Base-by-base conservation (phyloP, 179 eudicot genomes). In the Kewa caespitosa region DNA sequence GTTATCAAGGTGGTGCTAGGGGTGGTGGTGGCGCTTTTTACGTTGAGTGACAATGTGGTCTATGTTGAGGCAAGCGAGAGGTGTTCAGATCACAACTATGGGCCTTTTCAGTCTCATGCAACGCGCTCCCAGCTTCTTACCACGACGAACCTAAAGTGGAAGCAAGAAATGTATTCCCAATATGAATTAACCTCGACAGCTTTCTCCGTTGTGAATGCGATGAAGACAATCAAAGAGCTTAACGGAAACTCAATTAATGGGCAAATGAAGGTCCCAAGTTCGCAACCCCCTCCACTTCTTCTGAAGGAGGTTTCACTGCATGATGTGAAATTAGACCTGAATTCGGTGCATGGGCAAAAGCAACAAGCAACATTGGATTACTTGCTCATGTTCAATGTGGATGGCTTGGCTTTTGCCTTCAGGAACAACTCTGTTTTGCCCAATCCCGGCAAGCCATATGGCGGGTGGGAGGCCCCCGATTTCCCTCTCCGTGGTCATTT, bases 401-500 rank as follows among this genome's bases (percentile, higher is more conserved):
- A 94, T 81, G 75, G 88, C 2, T 74, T 94, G 83, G 85, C 76
- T 27, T 92, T 87, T 86, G 90, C 88, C 81, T 94, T 92, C 71
- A 78, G 97, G 81, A 88, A 90, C 38, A 89, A 84, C 6, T 88
- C 90, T 17, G 90, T 90, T 31, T 78, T 94, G 85, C 78, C 82
- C 18, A 81, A 85, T 2, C 83, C 82, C 32, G 96, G 92, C 38
- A 23, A 57, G 32, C 85, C 94, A 0, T 94, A 90, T 83, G 96
- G 90, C 27, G 98, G 98, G 8, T 94, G 97, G 98, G 98, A 94
- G 83, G 86, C 60, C 8, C 85, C 89, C 0, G 38, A 60, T 17
- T 23, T 61, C 6, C 89, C 87, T 78, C 92, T 94, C 38, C 92
- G 98, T 0, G 98, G 98, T 39, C 97, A 94, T 82, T 94, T 94